phyloP scores from a whole-genome alignment of 345 rosid species.

The Populus davidiana region DNA sequence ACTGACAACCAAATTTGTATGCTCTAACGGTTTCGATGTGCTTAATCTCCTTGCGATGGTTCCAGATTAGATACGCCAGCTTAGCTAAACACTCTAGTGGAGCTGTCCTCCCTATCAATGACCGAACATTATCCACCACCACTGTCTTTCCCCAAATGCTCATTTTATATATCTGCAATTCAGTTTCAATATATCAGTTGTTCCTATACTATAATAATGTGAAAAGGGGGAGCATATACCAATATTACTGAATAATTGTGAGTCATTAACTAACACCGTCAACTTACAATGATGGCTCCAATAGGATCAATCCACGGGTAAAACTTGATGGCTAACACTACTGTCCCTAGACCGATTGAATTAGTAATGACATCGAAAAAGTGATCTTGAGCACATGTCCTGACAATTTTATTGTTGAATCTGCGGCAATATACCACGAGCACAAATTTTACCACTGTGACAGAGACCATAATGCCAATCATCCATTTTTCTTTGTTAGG shows the following conservation, averaged over 20 bases:
- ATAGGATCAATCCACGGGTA: slow-evolving; percentile 58
- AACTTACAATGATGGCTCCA: slow-evolving; percentile 49
- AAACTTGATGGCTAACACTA: slow-evolving; percentile 43
- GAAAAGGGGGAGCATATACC: background rate
- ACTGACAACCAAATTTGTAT: slow-evolving; percentile 37
- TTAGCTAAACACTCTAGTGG: slow-evolving; percentile 48
- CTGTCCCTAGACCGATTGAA: slow-evolving; percentile 46
- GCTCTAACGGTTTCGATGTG: slow-evolving; percentile 50
- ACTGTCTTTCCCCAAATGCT: slow-evolving; percentile 47
- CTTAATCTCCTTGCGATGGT: slow-evolving; percentile 42
- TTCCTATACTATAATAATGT: no score
- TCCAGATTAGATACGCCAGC: slow-evolving; percentile 50
- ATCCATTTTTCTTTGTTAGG: slow-evolving; percentile 50
- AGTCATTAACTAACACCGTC: background rate
- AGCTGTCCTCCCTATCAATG: slow-evolving; percentile 45
- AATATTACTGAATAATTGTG: background rate
- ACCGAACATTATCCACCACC: slow-evolving; percentile 51
- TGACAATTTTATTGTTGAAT: slow-evolving; percentile 42
- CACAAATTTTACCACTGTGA: slow-evolving; percentile 39
- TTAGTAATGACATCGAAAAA: slow-evolving; percentile 56
- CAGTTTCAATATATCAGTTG: background rate
- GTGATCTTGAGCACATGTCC: slow-evolving; percentile 56
- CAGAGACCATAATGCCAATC: slow-evolving; percentile 56
- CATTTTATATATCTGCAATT: slow-evolving; percentile 47
- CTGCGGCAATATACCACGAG: slow-evolving; percentile 39